Percentiles rank a stretch among this genome's conserved stretches.
Conservation (phyloP, 305 asterid species). For the Fraxinus angustifolia region DNA sequence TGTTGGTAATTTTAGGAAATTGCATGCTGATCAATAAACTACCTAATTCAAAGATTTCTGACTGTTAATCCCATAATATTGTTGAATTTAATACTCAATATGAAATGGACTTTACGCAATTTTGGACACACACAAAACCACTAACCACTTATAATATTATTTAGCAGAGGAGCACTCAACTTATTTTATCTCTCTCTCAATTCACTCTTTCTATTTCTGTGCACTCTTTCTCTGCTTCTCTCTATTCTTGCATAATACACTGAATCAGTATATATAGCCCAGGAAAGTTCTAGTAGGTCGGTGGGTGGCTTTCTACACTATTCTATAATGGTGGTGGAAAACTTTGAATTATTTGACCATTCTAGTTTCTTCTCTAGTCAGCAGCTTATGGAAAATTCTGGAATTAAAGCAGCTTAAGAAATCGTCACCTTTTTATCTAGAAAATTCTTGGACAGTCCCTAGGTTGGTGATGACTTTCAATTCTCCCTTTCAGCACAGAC, state of each 20-base stretch:
- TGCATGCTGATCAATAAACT: neutral
- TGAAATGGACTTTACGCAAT: neutral
- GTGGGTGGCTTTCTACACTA: neutral
- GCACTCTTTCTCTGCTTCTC: neutral
- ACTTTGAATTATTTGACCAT: neutral
- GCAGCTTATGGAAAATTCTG: neutral
- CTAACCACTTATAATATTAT: neutral
- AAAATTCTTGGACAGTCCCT: neutral
- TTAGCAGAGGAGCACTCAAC: neutral
- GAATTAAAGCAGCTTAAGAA: neutral
- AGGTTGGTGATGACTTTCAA: neutral
- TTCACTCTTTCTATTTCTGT: neutral
- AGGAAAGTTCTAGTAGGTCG: neutral
- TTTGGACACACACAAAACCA: neutral
- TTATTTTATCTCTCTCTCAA: neutral
- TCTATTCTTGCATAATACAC: neutral
- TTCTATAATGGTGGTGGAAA: neutral
- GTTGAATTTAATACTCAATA: neutral
- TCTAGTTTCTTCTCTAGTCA: neutral
- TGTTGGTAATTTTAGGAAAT: neutral
- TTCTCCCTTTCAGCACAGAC: neutral
- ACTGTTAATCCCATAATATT: neutral
- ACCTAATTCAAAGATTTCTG: neutral
- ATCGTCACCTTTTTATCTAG: neutral
- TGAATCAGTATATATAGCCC: neutral